Conservation (phyloP, 768 basidiomycete species). For the Kwoniella pini region DNA sequence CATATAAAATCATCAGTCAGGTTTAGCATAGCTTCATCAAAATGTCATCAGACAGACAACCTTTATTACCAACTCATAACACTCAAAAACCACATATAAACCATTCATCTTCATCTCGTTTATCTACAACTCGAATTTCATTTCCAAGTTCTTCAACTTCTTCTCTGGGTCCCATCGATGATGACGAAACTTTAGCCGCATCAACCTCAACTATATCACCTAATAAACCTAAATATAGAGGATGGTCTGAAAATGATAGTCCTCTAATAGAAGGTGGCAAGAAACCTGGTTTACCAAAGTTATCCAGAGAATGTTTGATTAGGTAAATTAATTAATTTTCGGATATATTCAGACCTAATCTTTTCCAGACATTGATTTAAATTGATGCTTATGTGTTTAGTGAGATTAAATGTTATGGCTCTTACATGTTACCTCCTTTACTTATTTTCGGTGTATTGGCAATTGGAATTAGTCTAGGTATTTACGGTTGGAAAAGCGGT, state of each 20-base stretch:
- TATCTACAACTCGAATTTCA: conserved; percentile 35
- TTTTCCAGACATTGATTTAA: too few species aligned
- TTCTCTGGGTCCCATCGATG: conserved; percentile 10
- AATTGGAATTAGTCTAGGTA: conserved; percentile 27
- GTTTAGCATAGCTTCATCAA: too few species aligned
- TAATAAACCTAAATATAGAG: conserved; percentile 66
- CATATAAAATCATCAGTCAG: too few species aligned
- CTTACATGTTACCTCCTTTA: conserved; percentile 39
- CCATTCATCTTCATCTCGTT: conserved; percentile 22
- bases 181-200: conserved; percentile 5
- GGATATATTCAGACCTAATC: too few species aligned
- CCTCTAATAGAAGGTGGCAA: neutral
- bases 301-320: conserved; percentile 41
- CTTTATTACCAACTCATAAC: conserved; percentile 26
- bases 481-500: conserved; percentile 35
- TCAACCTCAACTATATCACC: conserved; percentile 11
- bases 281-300: conserved; percentile 34
- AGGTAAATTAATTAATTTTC: conserved; percentile 21
- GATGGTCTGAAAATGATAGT: conserved; percentile 79
- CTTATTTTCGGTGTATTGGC: conserved; percentile 41
- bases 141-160: conserved; percentile 42
- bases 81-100: conserved; percentile 7
- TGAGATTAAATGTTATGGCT: conserved; percentile 47
- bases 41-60: conserved; percentile 26
- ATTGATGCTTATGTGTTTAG: conserved; percentile 15